Percentiles rank a stretch among this genome's conserved stretches.
These are phyloP conservation scores for Sungouiozyma intestinalis DNA, from an alignment of 805 yeast genomes.

Conservation along the genomic window DNA sequence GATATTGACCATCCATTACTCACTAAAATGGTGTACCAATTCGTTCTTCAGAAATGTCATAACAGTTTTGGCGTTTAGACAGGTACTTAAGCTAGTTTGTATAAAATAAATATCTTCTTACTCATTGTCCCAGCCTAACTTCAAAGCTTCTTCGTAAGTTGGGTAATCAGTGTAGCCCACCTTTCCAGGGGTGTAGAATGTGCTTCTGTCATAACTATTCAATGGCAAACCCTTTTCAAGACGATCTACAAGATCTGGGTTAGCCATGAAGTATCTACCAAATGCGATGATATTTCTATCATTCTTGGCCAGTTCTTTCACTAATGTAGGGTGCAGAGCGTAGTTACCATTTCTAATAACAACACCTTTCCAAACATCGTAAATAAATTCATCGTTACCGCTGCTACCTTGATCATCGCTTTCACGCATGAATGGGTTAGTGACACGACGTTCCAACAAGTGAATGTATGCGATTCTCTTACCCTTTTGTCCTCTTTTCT, in stretches of 20 bases:
- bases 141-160: conserved; percentile 20
- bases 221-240: conserved; percentile 33
- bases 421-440: conserved; percentile 12
- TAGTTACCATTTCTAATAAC: conserved; percentile 34
- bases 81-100: too few relatives aligned
- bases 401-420: conserved; percentile 15
- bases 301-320: conserved; percentile 26
- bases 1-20: too few relatives aligned
- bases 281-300: conserved; percentile 35
- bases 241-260: conserved; percentile 43
- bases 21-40: too few relatives aligned
- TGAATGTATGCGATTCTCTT: conserved; percentile 34
- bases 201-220: conserved; percentile 36
- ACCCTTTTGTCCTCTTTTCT: conserved; percentile 27
- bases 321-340: conserved; percentile 20
- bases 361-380: conserved; percentile 37
- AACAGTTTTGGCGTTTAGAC: background rate
- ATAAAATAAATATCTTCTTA: too few relatives aligned
- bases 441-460: conserved; percentile 37
- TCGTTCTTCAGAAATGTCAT: background rate
- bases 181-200: conserved; percentile 34
- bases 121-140: conserved; percentile 1
- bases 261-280: conserved; percentile 42
- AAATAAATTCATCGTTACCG: conserved; percentile 27
- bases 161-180: conserved; percentile 39